Conservation (phyloP, 768 basidiomycete genomes). For the Phylloporus arenicola region DNA sequence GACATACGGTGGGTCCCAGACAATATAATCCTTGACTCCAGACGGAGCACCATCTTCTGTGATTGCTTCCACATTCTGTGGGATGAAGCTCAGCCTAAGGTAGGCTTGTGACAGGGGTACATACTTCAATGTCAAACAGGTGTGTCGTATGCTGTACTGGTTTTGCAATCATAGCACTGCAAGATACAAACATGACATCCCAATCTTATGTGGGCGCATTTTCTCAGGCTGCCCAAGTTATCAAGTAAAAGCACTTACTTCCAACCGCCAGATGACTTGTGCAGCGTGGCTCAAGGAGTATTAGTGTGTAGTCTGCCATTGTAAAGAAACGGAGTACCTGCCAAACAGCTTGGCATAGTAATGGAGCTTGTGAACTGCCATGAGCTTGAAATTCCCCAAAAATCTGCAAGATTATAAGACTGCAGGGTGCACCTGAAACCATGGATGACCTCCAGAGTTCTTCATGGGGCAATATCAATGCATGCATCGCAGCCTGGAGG, state of each 20-base stretch:
- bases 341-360: conserved; percentile 80
- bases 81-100: background rate
- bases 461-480: conserved; percentile 79
- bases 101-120: background rate
- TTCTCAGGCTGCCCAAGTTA: background rate
- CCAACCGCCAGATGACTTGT: conserved; percentile 69
- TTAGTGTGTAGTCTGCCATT: background rate
- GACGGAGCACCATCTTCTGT: conserved; percentile 80
- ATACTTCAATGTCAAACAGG: conserved; percentile 60
- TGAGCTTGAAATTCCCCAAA: conserved; percentile 65
- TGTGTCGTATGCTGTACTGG: conserved; percentile 70
- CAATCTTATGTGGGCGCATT: conserved; percentile 35
- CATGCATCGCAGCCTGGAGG: conserved; percentile 75
- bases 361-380: conserved; percentile 84
- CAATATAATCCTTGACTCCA: conserved; percentile 70
- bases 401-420: conserved; percentile 42
- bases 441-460: conserved; percentile 71
- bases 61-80: conserved; percentile 56
- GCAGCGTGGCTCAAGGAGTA: conserved; percentile 62
- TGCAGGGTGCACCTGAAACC: background rate
- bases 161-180: conserved; percentile 82
- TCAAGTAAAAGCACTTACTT: conserved; percentile 41
- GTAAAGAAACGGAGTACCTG: conserved; percentile 40
- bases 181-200: conserved; percentile 65
- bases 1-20: conserved; percentile 68